Percentiles rank a stretch among this genome's conserved stretches.
Evolutionary conservation across 1,284 basidiomycete genomes (phyloP).

Genomic region (Rhizoctonia solani): DNA sequence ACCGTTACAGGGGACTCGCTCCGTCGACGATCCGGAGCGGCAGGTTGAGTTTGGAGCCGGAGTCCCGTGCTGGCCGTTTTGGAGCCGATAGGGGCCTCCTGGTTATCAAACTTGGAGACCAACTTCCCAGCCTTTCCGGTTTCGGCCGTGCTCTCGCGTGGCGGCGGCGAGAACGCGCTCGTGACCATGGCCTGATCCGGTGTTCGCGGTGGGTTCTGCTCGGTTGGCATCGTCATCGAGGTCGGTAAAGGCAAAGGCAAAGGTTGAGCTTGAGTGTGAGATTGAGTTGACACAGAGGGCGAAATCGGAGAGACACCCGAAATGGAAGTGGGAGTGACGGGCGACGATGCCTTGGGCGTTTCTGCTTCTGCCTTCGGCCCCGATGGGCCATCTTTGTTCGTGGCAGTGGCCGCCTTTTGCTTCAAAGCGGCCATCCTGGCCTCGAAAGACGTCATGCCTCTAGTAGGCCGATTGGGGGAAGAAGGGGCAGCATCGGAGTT

Average conservation of each 20-base stretch:
- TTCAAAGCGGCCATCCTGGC: neutral
- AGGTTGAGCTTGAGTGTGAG: neutral
- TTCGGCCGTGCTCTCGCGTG: neutral
- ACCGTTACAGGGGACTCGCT: neutral
- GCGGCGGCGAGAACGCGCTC: neutral
- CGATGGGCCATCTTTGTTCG: neutral
- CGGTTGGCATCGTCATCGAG: neutral
- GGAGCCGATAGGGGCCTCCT: neutral
- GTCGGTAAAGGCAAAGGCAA: too few relatives aligned
- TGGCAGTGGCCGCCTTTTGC: neutral
- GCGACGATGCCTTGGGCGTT: too few relatives aligned
- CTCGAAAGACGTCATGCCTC: neutral
- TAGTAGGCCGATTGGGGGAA: neutral
- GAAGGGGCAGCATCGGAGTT: neutral
- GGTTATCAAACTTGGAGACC: neutral
- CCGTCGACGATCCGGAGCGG: neutral
- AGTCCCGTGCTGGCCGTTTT: slow-evolving; percentile 14
- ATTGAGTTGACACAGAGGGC: neutral
- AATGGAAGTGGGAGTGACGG: neutral
- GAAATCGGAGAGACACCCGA: neutral
- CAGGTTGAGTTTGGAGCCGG: slow-evolving; percentile 2
- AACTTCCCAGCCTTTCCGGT: neutral
- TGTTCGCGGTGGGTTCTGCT: neutral
- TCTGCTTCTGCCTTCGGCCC: too few relatives aligned
- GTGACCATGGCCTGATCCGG: too few relatives aligned